Evolutionary conservation across 2,329 filamentous ascomycete genomes (phyloP).

Genomic region (Diaporthe destruens): DNA sequence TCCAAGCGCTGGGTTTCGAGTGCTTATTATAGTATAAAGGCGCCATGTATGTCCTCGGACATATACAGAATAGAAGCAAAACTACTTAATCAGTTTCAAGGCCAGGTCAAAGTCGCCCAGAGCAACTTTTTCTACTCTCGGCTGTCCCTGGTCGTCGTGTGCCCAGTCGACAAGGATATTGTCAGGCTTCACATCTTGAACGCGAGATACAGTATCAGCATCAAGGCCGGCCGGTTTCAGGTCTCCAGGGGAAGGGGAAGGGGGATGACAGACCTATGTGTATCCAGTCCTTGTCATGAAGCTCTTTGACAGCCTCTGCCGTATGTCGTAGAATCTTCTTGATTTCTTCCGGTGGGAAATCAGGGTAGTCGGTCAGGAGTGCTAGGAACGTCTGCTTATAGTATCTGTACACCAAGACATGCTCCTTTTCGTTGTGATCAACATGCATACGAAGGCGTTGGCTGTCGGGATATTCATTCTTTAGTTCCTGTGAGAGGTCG

Average conservation of each 20-base stretch:
- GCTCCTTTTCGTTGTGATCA: background rate
- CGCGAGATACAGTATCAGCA: background rate
- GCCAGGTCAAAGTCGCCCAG: background rate
- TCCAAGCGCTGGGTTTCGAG: too few species aligned
- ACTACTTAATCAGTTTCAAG: background rate
- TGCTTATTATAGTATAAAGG: too few species aligned
- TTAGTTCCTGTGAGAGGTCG: background rate
- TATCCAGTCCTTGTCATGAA: constrained; percentile 4
- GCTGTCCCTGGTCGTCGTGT: background rate
- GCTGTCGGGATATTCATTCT: background rate
- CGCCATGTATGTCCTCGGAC: too few species aligned
- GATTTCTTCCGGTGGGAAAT: background rate
- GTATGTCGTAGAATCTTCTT: background rate
- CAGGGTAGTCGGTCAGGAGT: background rate
- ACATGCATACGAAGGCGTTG: background rate
- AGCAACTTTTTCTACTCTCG: background rate
- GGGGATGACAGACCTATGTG: background rate
- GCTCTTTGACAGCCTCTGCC: constrained; percentile 4
- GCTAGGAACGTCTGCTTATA: background rate
- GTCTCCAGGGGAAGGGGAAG: too few species aligned
- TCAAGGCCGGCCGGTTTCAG: too few species aligned
- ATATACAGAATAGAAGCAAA: too few species aligned
- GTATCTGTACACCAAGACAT: background rate
- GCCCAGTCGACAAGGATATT: background rate
- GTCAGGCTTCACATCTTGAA: background rate